Conservation (phyloP, 192 early-diverging fungal species). For the Chytriomyces sp. region DNA sequence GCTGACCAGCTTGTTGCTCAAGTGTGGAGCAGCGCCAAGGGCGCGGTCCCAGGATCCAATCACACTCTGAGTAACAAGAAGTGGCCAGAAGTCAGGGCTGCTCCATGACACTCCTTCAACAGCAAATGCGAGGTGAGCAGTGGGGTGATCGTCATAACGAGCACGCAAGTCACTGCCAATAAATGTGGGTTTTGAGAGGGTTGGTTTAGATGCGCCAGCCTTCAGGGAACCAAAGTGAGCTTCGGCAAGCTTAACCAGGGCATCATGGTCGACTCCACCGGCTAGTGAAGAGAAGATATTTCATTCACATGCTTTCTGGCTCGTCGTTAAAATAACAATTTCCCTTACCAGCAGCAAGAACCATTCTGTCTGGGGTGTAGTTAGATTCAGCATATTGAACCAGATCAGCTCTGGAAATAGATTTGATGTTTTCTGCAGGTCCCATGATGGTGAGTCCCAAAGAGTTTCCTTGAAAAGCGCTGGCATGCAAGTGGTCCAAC, state of each 20-base stretch:
- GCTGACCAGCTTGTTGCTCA: conserved; percentile 84
- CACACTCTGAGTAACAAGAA: conserved; percentile 93
- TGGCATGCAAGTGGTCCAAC: conserved; percentile 97
- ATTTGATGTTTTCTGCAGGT: conserved; percentile 91
- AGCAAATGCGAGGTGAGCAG: conserved; percentile 95
- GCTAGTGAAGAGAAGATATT: conserved; percentile 12
- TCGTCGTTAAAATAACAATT: not conserved
- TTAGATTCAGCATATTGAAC: conserved; percentile 88
- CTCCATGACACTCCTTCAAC: conserved; percentile 97
- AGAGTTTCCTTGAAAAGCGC: conserved; percentile 87
- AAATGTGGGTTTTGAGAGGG: conserved; percentile 74
- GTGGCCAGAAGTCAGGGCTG: conserved; percentile 91
- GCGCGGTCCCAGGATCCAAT: conserved; percentile 97
- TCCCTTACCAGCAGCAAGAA: conserved; percentile 73
- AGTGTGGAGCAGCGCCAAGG: conserved; percentile 84
- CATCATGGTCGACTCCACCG: conserved; percentile 93
- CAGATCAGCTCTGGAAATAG: conserved; percentile 85
- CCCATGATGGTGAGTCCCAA: conserved; percentile 94
- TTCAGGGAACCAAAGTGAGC: conserved; percentile 88
- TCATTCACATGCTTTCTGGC: not conserved
- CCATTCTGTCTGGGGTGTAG: conserved; percentile 98
- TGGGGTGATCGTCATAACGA: conserved; percentile 85
- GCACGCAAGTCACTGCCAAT: conserved; percentile 89
- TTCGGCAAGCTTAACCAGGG: conserved; percentile 88
- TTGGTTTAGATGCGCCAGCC: conserved; percentile 50